Evolutionary conservation across 441 rosid genomes (phyloP).

Genomic region (Theobroma grandiflorum): DNA sequence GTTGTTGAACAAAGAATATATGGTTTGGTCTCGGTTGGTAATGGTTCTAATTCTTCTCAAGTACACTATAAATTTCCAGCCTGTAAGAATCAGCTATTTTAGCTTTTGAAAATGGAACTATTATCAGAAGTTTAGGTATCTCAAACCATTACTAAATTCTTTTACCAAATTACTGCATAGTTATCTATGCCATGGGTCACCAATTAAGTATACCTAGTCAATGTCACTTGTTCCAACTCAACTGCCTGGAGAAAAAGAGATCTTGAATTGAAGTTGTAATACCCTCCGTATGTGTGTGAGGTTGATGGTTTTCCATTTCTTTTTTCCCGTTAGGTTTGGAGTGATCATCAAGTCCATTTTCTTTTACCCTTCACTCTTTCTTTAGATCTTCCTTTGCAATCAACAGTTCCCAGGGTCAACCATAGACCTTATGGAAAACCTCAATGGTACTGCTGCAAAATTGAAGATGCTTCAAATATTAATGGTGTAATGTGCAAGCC

Average conservation of each 20-base stretch:
- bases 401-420: slow-evolving; percentile 8
- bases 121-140: neutral
- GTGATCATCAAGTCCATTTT: neutral
- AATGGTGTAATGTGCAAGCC: neutral
- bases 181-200: neutral
- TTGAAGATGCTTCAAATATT: slow-evolving; percentile 16
- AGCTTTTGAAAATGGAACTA: neutral
- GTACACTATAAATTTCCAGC: slow-evolving; percentile 32
- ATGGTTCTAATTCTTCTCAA: slow-evolving; percentile 23
- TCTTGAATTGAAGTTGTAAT: neutral
- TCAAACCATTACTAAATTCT: neutral
- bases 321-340: neutral
- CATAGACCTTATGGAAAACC: neutral
- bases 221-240: neutral
- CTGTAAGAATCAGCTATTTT: slow-evolving; percentile 33
- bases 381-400: neutral
- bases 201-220: neutral
- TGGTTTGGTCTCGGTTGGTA: slow-evolving; percentile 41
- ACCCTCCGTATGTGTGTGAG: too few relatives aligned
- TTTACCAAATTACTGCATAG: neutral
- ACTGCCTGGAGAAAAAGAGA: neutral
- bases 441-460: neutral
- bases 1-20: slow-evolving; percentile 31
- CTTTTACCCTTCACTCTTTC: neutral
- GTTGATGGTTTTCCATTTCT: neutral